Conservation (phyloP, 2,329 filamentous ascomycete genomes). For the Exophiala sideris region DNA sequence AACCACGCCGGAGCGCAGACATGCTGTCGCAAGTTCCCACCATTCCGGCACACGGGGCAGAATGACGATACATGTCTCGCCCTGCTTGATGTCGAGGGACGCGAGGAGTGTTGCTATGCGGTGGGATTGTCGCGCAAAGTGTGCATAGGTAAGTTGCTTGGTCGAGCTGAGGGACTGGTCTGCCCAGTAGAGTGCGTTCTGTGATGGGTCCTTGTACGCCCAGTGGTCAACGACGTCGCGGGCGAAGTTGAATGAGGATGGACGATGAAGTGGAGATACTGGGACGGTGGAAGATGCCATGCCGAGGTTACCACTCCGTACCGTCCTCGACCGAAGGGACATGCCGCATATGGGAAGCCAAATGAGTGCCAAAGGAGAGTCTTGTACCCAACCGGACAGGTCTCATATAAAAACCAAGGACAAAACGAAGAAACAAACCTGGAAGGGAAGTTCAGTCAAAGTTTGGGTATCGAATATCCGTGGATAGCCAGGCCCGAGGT, state of each 20-base stretch:
- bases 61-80: slow-evolving; percentile 38
- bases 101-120: slow-evolving; percentile 36
- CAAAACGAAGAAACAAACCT: no score
- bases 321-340: neutral
- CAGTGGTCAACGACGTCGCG: slow-evolving; percentile 41
- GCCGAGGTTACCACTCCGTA: neutral
- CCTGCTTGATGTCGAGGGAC: slow-evolving; percentile 32
- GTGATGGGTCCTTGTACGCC: slow-evolving; percentile 31
- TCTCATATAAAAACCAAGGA: no score
- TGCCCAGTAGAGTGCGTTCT: slow-evolving; percentile 39
- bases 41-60: slow-evolving; percentile 38
- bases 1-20: slow-evolving; percentile 36
- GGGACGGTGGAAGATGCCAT: slow-evolving; percentile 10
- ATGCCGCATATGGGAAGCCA: no score
- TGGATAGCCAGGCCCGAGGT: no score
- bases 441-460: no score
- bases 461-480: no score
- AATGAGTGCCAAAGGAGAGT: no score
- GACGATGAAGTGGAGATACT: slow-evolving; percentile 16
- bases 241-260: slow-evolving; percentile 40
- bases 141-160: slow-evolving; percentile 33
- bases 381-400: no score
- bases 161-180: slow-evolving; percentile 33
- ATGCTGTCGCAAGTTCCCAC: slow-evolving; percentile 41
- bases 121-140: slow-evolving; percentile 38